These are phyloP conservation scores for Colletotrichum graminicola DNA, from an alignment of 2,329 filamentous ascomycete species.

Conservation along the genomic window DNA sequence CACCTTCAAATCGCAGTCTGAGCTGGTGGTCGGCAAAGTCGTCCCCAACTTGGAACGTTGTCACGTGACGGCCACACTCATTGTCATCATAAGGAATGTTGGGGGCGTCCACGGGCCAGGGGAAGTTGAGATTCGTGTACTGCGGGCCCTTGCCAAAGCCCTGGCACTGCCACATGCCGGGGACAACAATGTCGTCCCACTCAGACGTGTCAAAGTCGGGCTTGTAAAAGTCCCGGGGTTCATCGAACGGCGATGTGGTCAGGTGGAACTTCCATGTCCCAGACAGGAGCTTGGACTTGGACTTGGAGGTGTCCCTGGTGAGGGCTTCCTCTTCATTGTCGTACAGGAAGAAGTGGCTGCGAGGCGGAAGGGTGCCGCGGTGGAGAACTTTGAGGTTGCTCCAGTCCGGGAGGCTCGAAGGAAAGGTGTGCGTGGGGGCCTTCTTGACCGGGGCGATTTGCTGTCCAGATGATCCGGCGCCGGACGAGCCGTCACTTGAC, in stretches of 20 bases:
- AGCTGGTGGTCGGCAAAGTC: conserved; percentile 65
- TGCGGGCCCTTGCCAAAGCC: conserved; percentile 74
- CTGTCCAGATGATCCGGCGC: conserved; percentile 14
- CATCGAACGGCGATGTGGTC: conserved; percentile 59
- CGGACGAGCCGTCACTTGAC: conserved; percentile 36
- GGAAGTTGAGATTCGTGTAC: conserved; percentile 78
- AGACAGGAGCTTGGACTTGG: conserved; percentile 60
- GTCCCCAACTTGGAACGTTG: conserved; percentile 64
- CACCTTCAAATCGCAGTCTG: conserved; percentile 79
- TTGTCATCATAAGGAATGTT: conserved; percentile 74
- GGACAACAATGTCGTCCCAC: conserved; percentile 70
- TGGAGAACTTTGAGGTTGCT: conserved; percentile 70
- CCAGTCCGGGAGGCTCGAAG: conserved; percentile 64
- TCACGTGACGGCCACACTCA: conserved; percentile 73
- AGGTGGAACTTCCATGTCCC: conserved; percentile 68
- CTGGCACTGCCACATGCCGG: conserved; percentile 78
- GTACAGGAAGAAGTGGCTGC: conserved; percentile 68
- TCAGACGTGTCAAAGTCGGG: conserved; percentile 51
- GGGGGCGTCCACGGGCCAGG: conserved; percentile 76
- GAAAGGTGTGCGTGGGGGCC: conserved; percentile 45
- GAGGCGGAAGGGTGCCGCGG: conserved; percentile 66
- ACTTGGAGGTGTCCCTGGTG: conserved; percentile 53
- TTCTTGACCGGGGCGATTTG: neutral
- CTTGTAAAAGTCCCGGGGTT: conserved; percentile 57
- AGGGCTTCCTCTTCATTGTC: conserved; percentile 61